A percentile compares a stretch with the other conserved stretches of the same genome.
phyloP scores from a whole-genome alignment of 768 basidiomycete genomes.

The Termitomyces sp. region DNA sequence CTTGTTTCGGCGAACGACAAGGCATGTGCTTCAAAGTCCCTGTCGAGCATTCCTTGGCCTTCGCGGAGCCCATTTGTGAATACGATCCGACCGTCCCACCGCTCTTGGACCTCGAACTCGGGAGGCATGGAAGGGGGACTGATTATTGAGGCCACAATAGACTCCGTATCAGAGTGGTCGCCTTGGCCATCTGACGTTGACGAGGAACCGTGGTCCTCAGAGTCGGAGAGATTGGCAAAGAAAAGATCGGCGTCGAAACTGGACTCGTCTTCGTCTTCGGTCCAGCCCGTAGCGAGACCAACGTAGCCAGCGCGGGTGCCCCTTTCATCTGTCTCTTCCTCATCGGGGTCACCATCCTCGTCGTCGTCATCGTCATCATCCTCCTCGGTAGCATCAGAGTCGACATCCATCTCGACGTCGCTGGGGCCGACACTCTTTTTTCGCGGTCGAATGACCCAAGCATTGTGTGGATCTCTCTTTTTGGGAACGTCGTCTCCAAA shows the following conservation, averaged over 20 bases:
- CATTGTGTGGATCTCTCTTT: conserved; percentile 37
- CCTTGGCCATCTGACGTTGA: conserved; percentile 24
- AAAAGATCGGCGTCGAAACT: conserved; percentile 81
- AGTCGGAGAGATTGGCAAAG: conserved; percentile 71
- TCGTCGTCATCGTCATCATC: conserved; percentile 36
- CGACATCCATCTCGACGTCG: conserved; percentile 62
- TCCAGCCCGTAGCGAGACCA: conserved; percentile 73
- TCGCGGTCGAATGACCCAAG: conserved; percentile 68
- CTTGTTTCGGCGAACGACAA: conserved; percentile 47
- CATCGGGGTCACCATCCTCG: conserved; percentile 33
- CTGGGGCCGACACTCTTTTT: conserved; percentile 64
- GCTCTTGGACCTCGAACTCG: conserved; percentile 63
- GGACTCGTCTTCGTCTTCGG: conserved; percentile 66
- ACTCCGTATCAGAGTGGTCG: conserved; percentile 39
- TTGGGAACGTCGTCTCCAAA: conserved; percentile 44
- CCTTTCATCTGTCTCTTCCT: conserved; percentile 42
- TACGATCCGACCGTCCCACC: conserved; percentile 72
- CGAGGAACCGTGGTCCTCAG: conserved; percentile 31
- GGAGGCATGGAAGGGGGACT: conserved; percentile 28
- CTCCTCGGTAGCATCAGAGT: conserved; percentile 53
- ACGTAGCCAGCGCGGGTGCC: conserved; percentile 38
- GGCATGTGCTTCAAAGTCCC: conserved; percentile 65
- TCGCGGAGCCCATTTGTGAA: conserved; percentile 61
- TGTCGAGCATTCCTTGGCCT: conserved; percentile 56
- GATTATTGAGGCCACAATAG: conserved; percentile 23